Evolutionary conservation across 129 eudicot genomes (phyloP), one percentile per base, ranked within the genome.

Genomic region (Flaveria robusta): DNA sequence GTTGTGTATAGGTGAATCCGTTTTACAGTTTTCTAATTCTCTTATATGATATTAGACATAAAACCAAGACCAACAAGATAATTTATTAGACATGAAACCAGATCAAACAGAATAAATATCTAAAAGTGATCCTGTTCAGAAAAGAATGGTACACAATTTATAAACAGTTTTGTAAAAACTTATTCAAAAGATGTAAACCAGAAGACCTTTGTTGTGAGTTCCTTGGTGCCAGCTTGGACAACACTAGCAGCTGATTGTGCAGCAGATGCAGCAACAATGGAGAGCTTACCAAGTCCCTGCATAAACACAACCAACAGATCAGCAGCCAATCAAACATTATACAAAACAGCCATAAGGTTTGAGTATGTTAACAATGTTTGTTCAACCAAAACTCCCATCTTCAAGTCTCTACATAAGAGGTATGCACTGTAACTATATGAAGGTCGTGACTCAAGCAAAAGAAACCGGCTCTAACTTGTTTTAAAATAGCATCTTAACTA

Each of bases 141-240:
- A 46, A 68, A 75, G 2, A 49, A 60, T 66, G 50, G 49, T 58
- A 23, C 31, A 55, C 24, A 12, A 19, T 47, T 64, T 70, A 43
- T 22, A 64, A 22, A 34, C 2, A 50, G 43, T 49, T 75, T 12
- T 24, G 34, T n/a, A 42, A 55, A 41, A 66, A 12, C 54, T 16
- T 31, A 81, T 18, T 34, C 2, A 31, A 54, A 66, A 74, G 52
- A 56, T 3, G n/a, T 11, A 71, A 65, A 70, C 7, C 4, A 19
- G 49, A 55, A 42, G 81, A 94, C 98, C 98, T 94, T 94, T 22
- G 92, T 82, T 62, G 87, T 78, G 46, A 94, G 49, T 71, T 94
- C 98, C 87, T 88, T 94, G 1, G 97, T 94, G 74, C 98, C 97
- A 47, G 91, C 93, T 70, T 94, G 98, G 45, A 94, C 98, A 39